Evolutionary conservation across 1,284 basidiomycete species (phyloP).

Genomic region (Ganoderma lucidum): DNA sequence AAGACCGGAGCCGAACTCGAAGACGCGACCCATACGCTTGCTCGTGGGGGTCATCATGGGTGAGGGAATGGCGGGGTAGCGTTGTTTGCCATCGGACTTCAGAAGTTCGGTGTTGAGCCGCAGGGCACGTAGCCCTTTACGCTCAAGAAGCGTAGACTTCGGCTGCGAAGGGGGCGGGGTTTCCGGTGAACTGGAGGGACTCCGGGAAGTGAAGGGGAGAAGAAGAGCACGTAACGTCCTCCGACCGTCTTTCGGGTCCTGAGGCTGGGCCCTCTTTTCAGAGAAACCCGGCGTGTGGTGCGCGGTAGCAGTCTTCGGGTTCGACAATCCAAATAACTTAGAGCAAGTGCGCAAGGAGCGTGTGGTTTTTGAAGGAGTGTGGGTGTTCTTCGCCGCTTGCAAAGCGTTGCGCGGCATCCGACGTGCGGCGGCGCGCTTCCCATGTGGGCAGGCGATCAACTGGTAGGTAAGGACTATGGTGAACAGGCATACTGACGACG

Average conservation of each 20-base stretch:
- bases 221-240: constrained; percentile 15
- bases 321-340: constrained; percentile 6
- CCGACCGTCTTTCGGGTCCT: constrained; percentile 13
- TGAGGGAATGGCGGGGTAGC: constrained; percentile 19
- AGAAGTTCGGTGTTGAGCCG: constrained; percentile 18
- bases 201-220: constrained; percentile 28
- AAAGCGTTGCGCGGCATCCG: constrained; percentile 19
- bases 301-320: not conserved
- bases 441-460: constrained; percentile 35
- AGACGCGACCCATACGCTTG: constrained; percentile 28
- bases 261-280: constrained; percentile 14
- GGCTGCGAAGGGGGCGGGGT: constrained; percentile 17
- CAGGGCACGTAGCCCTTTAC: constrained; percentile 22
- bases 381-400: constrained; percentile 17
- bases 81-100: constrained; percentile 18
- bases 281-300: not conserved
- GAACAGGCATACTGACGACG: constrained; percentile 37
- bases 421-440: constrained; percentile 14
- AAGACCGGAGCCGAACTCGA: constrained; percentile 29
- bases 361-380: constrained; percentile 29
- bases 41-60: constrained; percentile 18
- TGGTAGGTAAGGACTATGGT: constrained; percentile 39
- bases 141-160: constrained; percentile 20
- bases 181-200: constrained; percentile 22
- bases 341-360: constrained; percentile 18